Base-by-base conservation (phyloP, 371 early-diverging fungal genomes). In the Saksenaea oblongispora region DNA sequence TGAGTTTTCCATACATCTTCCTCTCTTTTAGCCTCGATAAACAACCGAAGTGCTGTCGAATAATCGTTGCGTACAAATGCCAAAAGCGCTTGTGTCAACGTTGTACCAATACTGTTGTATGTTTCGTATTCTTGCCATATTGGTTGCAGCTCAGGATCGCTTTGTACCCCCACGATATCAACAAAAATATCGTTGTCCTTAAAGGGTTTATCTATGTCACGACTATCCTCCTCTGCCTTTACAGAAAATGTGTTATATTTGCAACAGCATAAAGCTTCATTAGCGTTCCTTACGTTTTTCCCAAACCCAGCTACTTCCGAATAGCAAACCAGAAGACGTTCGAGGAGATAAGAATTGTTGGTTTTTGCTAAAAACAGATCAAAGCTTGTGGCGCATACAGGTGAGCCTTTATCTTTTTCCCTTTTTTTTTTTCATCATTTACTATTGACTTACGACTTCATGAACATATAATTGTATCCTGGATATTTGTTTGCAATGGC, bases 1-100 rank as follows among this genome's bases (percentile, higher is more conserved):
- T 63, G 58, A 14, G 66, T 63, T 31, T 76, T 80, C 81, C 81
- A 80, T 27, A 34, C 18, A 4, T 63, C 73, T 34, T 77, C 78
- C 15, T 54, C 51, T 37, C 69, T 64, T 42, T 74, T 73, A 3
- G 68, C 56, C n/a, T 57, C 59, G n/a, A 73, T 61, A 2, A 80
- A 56, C 28, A n/a, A 26, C 13, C 63, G 58, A 5, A 77, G 34
- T 11, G 78, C 70, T 14, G 39, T 35, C 3, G 26, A 18, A 28
- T 70, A 69, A 9, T 71, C 65, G 9, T 59, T 37, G 2, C 66
- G 36, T 4, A 34, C 56, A 42, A 75, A 79, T 14, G 17, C 57
- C 5, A 9, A 14, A 4, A 79, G 58, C 7, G 69, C 76, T 22
- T 36, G 34, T 8, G 65, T 55, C 0, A 74, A 36, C 35, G 36